Evolutionary conservation across 2,329 filamentous ascomycete genomes (phyloP), one percentile per base, ranked within the genome.

Genomic region (Paraconiothyrium brasiliense): DNA sequence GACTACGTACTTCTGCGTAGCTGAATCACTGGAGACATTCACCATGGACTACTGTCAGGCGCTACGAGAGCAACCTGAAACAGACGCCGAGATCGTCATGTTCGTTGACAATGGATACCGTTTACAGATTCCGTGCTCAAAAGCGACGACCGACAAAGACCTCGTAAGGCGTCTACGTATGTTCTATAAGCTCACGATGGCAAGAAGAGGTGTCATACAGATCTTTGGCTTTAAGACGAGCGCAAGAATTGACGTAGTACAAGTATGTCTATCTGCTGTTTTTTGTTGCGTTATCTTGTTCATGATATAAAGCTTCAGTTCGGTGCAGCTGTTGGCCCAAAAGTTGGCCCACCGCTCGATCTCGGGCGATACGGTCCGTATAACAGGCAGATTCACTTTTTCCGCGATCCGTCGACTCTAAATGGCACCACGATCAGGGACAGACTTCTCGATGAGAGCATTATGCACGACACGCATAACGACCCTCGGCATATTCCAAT

Each of bases 21-120:
- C 50, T 3, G 16, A 20, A 20, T 37, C 7, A 6, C 34, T 54
- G n/a, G 50, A 54, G 3, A 35, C 34, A 34, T 54, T 54, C 50
- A 54, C 35, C 11, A 37, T 37, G 30, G 50, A 54, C 50, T 54
- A 54, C 50, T 54, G 50, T 22, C 30, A 54, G 14, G 50, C 50
- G 16, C 35, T 34, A 4, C 32, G 35, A 22, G 22, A 37, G 22
- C 35, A 37, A 43, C 35, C 30, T 24, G 20, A 37, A 16, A 39
- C 35, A 20, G 50, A 54, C 35, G 22, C 22, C 3, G 50, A 54
- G 34, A 9, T 54, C 32, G 35, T 54, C 35, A 30, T 54, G 35
- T 54, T 54, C 34, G 35, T 54, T 13, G 50, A 54, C 50, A 54
- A 43, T 22, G 50, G 35, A 20, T 41, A 27, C 20, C 35, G 34